Evolutionary conservation across 345 rosid species (phyloP).

Genomic region (Garcia nutans): DNA sequence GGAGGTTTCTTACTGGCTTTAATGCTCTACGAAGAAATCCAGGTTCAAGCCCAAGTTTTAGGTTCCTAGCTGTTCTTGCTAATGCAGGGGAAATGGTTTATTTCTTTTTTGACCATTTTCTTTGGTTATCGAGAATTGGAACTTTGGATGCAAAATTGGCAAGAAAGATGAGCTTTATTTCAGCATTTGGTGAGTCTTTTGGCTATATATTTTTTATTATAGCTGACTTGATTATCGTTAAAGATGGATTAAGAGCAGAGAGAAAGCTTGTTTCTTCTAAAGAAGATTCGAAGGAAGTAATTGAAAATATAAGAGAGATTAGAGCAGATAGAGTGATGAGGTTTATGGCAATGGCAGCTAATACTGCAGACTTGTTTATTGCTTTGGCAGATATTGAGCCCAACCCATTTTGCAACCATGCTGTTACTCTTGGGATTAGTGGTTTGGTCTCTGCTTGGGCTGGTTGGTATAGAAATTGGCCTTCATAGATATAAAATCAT

Average conservation of each 20-base stretch:
- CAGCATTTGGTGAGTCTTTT: slow-evolving; percentile 96
- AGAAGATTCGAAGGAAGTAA: slow-evolving; percentile 28
- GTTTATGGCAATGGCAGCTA: slow-evolving; percentile 81
- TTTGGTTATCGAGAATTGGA: slow-evolving; percentile 90
- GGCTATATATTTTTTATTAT: slow-evolving; percentile 80
- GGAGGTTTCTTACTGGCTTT: slow-evolving; percentile 92
- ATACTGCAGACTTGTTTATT: slow-evolving; percentile 80
- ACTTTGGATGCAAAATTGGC: slow-evolving; percentile 65
- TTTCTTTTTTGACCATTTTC: slow-evolving; percentile 91
- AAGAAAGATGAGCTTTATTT: slow-evolving; percentile 78
- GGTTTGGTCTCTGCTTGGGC: slow-evolving; percentile 98
- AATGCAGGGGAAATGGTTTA: slow-evolving; percentile 96
- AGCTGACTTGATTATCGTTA: slow-evolving; percentile 60
- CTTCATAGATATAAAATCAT: slow-evolving; percentile 33
- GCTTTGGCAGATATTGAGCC: slow-evolving; percentile 86
- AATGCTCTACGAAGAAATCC: slow-evolving; percentile 76
- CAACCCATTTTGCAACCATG: slow-evolving; percentile 78
- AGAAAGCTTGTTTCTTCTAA: slow-evolving; percentile 35
- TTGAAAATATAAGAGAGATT: slow-evolving; percentile 44
- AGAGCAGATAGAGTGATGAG: slow-evolving; percentile 72
- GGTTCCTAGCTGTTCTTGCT: slow-evolving; percentile 59
- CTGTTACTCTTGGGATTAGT: slow-evolving; percentile 71
- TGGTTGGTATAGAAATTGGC: slow-evolving; percentile 99
- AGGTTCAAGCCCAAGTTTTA: slow-evolving; percentile 47
- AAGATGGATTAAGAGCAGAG: slow-evolving; percentile 47